Evolutionary conservation across 2,329 filamentous ascomycete genomes (phyloP).

Genomic region (Botryotinia convoluta): DNA sequence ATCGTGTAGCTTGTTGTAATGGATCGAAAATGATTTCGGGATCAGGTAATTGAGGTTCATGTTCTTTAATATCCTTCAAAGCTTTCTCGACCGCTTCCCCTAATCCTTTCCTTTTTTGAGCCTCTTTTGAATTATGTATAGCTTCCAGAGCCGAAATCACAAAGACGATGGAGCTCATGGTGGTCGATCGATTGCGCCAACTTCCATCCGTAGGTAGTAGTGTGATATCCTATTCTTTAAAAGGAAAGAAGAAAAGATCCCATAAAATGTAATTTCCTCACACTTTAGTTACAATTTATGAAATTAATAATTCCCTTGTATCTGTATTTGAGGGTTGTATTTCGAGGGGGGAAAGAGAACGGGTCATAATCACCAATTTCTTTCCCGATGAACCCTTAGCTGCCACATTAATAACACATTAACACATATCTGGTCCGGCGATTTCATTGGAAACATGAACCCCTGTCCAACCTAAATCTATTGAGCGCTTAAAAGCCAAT

Average conservation of each 20-base stretch:
- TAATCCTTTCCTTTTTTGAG: slow-evolving; percentile 79
- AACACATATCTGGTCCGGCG: slow-evolving; percentile 12
- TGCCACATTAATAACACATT: slow-evolving; percentile 9
- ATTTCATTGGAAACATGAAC: background rate
- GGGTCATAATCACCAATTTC: background rate
- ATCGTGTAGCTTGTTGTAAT: slow-evolving; percentile 83
- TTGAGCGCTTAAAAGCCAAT: background rate
- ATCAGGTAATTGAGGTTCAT: slow-evolving; percentile 76
- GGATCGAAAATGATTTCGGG: slow-evolving; percentile 91
- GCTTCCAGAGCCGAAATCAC: slow-evolving; percentile 90
- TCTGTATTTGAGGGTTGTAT: background rate
- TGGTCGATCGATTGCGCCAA: slow-evolving; percentile 42
- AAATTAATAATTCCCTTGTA: slow-evolving; percentile 7
- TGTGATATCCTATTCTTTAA: background rate
- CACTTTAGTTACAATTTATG: background rate
- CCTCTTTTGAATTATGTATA: slow-evolving; percentile 89
- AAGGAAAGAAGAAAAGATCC: background rate
- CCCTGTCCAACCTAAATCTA: background rate
- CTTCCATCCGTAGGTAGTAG: slow-evolving; percentile 32
- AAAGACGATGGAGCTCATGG: slow-evolving; percentile 92
- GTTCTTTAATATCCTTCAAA: slow-evolving; percentile 80
- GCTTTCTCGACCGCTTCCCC: slow-evolving; percentile 79
- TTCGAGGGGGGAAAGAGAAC: background rate
- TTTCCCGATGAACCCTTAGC: slow-evolving; percentile 7
- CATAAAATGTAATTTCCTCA: background rate